phyloP scores from a whole-genome alignment of 2,329 filamentous ascomycete genomes.

The Phialophora tarda region DNA sequence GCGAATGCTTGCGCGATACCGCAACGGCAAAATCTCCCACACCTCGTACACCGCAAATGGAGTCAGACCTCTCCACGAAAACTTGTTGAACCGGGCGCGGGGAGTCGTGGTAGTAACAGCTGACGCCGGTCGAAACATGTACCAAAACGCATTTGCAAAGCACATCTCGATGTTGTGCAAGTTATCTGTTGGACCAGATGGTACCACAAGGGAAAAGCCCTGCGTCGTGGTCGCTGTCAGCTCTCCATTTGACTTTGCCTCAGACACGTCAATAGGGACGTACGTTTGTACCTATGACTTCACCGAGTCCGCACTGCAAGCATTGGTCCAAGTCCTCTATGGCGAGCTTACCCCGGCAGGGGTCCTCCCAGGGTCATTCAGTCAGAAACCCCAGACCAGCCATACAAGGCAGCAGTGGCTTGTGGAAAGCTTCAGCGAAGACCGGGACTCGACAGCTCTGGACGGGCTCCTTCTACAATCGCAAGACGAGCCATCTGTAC shows the following conservation, averaged over 20 bases:
- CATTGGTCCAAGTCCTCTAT: slow-evolving; percentile 81
- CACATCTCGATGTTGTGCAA: slow-evolving; percentile 92
- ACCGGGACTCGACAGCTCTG: slow-evolving; percentile 74
- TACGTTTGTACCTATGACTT: slow-evolving; percentile 97
- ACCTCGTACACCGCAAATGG: slow-evolving; percentile 96
- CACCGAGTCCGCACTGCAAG: slow-evolving; percentile 86
- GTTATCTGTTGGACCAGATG: slow-evolving; percentile 47
- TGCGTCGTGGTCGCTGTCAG: slow-evolving; percentile 90
- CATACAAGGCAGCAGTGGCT: slow-evolving; percentile 96
- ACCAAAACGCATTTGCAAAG: slow-evolving; percentile 93
- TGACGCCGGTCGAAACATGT: slow-evolving; percentile 90
- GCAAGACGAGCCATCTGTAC: slow-evolving; percentile 61
- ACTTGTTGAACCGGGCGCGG: slow-evolving; percentile 83
- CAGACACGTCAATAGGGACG: slow-evolving; percentile 86
- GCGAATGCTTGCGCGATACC: slow-evolving; percentile 80
- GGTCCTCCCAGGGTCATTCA: slow-evolving; percentile 71
- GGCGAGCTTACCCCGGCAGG: slow-evolving; percentile 70
- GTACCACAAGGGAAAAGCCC: slow-evolving; percentile 69
- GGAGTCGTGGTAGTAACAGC: slow-evolving; percentile 91
- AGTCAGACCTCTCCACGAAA: slow-evolving; percentile 89
- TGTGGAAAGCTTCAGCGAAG: slow-evolving; percentile 83
- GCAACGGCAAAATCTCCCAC: slow-evolving; percentile 85
- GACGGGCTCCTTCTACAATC: slow-evolving; percentile 75
- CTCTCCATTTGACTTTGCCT: slow-evolving; percentile 94
- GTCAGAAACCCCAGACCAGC: slow-evolving; percentile 72